Conservation (phyloP, 2,329 filamentous ascomycete species). For the Lachnellula cervina region DNA sequence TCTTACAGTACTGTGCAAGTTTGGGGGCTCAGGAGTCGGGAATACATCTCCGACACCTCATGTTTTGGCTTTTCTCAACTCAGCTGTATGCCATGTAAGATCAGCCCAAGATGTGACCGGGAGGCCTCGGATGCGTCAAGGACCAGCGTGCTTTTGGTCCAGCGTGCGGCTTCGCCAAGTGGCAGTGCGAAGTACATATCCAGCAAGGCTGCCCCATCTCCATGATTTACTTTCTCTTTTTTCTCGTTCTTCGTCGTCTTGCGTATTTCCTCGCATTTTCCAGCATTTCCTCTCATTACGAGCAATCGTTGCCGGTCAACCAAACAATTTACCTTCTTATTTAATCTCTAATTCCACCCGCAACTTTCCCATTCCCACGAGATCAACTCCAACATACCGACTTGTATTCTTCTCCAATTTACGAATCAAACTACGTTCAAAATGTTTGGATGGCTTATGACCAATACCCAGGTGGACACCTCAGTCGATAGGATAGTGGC, state of each 20-base stretch:
- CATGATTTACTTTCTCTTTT: background rate
- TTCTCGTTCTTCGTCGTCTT: background rate
- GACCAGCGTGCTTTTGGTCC: background rate
- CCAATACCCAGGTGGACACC: background rate
- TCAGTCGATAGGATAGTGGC: conserved; percentile 1
- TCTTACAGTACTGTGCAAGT: no score
- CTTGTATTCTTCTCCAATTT: background rate
- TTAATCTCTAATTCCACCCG: background rate
- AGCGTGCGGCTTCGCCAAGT: background rate
- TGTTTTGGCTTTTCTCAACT: background rate
- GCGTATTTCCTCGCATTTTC: background rate
- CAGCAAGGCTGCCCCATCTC: background rate
- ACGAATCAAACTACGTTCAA: background rate
- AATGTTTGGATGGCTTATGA: conserved; percentile 5
- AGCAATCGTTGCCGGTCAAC: conserved; percentile 8
- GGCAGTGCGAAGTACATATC: background rate
- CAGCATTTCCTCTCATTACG: background rate
- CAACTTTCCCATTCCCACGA: background rate
- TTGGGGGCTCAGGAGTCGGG: background rate
- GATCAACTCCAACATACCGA: background rate
- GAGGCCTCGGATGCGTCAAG: background rate
- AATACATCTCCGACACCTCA: background rate
- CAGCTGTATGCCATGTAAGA: background rate
- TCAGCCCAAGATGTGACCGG: conserved; percentile 4
- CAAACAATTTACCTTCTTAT: background rate